Conservation (phyloP, 495 filamentous ascomycete genomes). For the Cercophora newfieldiana region DNA sequence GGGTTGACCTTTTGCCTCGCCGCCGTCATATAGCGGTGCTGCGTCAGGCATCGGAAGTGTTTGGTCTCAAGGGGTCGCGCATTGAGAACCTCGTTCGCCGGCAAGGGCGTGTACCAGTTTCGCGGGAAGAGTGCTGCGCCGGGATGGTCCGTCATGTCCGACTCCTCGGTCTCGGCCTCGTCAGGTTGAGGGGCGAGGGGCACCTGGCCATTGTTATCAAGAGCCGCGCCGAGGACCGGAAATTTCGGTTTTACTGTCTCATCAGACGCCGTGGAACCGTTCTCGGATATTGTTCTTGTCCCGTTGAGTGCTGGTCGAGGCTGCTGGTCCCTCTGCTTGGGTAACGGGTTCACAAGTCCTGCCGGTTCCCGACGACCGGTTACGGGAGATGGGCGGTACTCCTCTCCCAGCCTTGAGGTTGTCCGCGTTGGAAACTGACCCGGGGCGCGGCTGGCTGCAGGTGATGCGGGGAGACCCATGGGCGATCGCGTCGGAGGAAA, state of each 20-base stretch:
- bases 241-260: constrained; percentile 20
- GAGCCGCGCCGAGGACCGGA: background rate
- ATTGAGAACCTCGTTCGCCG: constrained; percentile 25
- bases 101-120: constrained; percentile 28
- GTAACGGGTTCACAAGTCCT: constrained; percentile 6
- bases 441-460: constrained; percentile 21
- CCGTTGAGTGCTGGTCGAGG: background rate
- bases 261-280: constrained; percentile 23
- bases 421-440: constrained; percentile 16
- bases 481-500: constrained; percentile 20
- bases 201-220: background rate
- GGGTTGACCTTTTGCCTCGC: constrained; percentile 31
- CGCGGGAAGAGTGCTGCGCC: constrained; percentile 35
- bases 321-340: constrained; percentile 13
- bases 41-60: constrained; percentile 30
- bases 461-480: constrained; percentile 22
- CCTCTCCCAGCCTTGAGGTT: constrained; percentile 8
- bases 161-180: constrained; percentile 16
- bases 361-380: constrained; percentile 17
- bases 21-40: constrained; percentile 33
- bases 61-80: constrained; percentile 26
- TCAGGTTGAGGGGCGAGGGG: background rate
- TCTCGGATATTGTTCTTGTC: constrained; percentile 22
- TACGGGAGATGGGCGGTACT: background rate
- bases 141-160: constrained; percentile 29